Base-by-base conservation (phyloP, 371 early-diverging fungal species). In the Haplosporangium sp. region DNA sequence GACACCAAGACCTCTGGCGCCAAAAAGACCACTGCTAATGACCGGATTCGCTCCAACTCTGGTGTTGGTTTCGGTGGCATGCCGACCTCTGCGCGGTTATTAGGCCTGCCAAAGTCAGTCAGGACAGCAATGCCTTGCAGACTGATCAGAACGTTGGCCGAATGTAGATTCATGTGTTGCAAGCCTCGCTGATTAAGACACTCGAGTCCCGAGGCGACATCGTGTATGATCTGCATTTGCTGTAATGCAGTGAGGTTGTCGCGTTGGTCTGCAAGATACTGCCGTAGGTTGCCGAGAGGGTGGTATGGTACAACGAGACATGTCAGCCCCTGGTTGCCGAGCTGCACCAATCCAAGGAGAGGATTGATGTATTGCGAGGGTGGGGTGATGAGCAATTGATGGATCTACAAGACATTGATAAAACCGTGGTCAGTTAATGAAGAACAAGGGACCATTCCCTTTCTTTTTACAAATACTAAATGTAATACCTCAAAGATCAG, bases 1-100 rank as follows among this genome's bases (percentile, higher is more conserved):
- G 72, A 72, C 16, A 65, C 73, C 14, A 77, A 65, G 2, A 77
- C 69, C 48, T 77, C 79, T 0, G 79, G 79, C 5, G 79, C 79
- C 45, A 72, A 13, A 46, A 77, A 77, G 18, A 77, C 79, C 3
- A 59, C 64, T 0, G 79, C 73, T 47, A 77, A 43, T 5, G 79
- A 77, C 47, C 79, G 63, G 7, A 60, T 41, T 18, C 65, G 45
- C 36, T 77, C 79, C 50, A 55, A 55, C 18, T 67, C 79, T 20
- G 54, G 57, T 8, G 67, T 76, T 0, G 68, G 69, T 23, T 77
- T 77, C 1, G 79, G 79, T 5, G 79, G 73, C 65, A 67, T 56
- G 16, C 71, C 71, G 8, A 77, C 77, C 41, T 77, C 77, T 12
- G 71, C 72, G 0, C 77, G 63, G 20, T 38, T 64, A 51, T 77